A percentile compares a stretch with the other conserved stretches of the same genome.
Conservation (phyloP, 140 eudicot species). For the Artemisia princeps region DNA sequence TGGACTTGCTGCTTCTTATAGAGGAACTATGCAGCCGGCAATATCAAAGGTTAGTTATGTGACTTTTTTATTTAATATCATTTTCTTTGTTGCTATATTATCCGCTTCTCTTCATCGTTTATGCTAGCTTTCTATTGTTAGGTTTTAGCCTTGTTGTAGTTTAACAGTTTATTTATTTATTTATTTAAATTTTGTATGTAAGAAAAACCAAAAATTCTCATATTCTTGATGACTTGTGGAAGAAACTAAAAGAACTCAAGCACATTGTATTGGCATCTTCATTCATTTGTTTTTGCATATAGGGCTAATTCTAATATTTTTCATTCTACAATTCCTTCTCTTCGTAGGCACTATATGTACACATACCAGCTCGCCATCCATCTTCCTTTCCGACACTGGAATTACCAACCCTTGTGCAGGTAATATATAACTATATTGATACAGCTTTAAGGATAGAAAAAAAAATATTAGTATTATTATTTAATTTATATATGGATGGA, state of each 20-base stretch:
- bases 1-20: slow-evolving; percentile 96
- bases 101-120: not conserved
- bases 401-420: slow-evolving; percentile 91
- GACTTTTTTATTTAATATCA: slow-evolving; percentile 6
- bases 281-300: slow-evolving; percentile 14
- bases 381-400: slow-evolving; percentile 84
- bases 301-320: slow-evolving; percentile 16
- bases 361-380: slow-evolving; percentile 83
- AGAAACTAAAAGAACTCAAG: slow-evolving; percentile 6
- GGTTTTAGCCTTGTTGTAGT: not conserved
- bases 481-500: slow-evolving; percentile 1
- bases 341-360: slow-evolving; percentile 82
- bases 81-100: not conserved
- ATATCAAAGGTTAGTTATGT: slow-evolving; percentile 61
- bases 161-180: no score
- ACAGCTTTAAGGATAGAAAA: not conserved
- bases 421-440: slow-evolving; percentile 22
- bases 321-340: slow-evolving; percentile 12
- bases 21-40: slow-evolving; percentile 97
- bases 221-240: not conserved
- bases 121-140: not conserved
- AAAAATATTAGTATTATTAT: slow-evolving; percentile 4
- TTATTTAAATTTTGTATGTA: no score
- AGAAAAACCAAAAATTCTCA: not conserved
- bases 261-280: slow-evolving; percentile 4